A percentile compares a stretch with the other conserved stretches of the same genome.
phyloP scores from a whole-genome alignment of 2,329 filamentous ascomycete species.

The Venturia effusa region DNA sequence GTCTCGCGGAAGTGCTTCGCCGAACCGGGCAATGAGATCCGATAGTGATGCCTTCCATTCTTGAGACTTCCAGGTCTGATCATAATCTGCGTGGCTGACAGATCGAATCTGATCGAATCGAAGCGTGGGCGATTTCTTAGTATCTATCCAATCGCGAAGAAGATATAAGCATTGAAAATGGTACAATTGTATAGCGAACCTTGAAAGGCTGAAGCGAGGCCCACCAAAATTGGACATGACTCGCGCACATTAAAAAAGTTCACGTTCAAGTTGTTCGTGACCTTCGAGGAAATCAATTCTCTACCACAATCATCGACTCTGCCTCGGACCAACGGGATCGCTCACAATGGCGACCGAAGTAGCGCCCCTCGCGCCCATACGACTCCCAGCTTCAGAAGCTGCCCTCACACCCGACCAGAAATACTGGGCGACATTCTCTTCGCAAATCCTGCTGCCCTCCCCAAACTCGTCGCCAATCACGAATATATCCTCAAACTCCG shows the following conservation, averaged over 20 bases:
- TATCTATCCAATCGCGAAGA: too few species aligned
- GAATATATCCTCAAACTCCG: slow-evolving; percentile 51
- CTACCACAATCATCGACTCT: neutral
- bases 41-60: neutral
- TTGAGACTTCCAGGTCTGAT: too few species aligned
- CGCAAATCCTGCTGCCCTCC: slow-evolving; percentile 79
- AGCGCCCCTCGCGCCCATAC: slow-evolving; percentile 66
- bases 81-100: too few species aligned
- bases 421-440: slow-evolving; percentile 95
- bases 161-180: too few species aligned
- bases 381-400: slow-evolving; percentile 71
- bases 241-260: neutral
- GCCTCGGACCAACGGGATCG: neutral
- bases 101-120: too few species aligned
- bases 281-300: neutral
- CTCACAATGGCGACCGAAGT: slow-evolving; percentile 75
- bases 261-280: neutral
- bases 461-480: slow-evolving; percentile 84
- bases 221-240: neutral
- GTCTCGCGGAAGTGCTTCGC: neutral
- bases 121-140: too few species aligned
- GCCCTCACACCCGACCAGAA: slow-evolving; percentile 83
- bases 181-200: too few species aligned
- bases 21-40: neutral
- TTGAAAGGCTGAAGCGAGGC: too few species aligned